phyloP scores from a whole-genome alignment of 2,329 filamentous ascomycete genomes.

The Colletotrichum australisinense region DNA sequence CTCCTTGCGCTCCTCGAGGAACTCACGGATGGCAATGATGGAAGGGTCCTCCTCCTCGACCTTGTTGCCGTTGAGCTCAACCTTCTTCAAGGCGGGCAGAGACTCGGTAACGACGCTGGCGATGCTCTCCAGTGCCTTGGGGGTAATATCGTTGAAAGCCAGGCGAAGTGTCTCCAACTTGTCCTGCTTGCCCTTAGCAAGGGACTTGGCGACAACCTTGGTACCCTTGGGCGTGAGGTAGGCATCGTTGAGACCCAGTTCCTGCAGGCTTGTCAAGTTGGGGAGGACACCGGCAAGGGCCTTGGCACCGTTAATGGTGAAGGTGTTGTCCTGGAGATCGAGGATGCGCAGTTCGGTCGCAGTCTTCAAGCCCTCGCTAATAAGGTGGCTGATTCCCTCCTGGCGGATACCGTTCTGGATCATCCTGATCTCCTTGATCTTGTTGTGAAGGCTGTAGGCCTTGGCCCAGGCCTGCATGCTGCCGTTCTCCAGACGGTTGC shows the following conservation, averaged over 20 bases:
- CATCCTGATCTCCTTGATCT: constrained; percentile 92
- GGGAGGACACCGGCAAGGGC: constrained; percentile 81
- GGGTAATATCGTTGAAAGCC: constrained; percentile 95
- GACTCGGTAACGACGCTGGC: constrained; percentile 73
- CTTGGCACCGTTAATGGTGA: constrained; percentile 82
- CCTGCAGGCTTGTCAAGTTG: constrained; percentile 80
- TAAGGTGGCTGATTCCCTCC: constrained; percentile 86
- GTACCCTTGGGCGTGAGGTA: constrained; percentile 83
- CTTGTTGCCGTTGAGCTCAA: constrained; percentile 97
- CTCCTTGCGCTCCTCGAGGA: constrained; percentile 84
- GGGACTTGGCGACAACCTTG: constrained; percentile 76
- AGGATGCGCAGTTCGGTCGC: constrained; percentile 78
- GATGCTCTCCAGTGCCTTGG: constrained; percentile 78
- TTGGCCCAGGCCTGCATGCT: constrained; percentile 97
- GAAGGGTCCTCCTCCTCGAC: constrained; percentile 87
- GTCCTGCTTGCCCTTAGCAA: constrained; percentile 80
- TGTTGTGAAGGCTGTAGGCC: constrained; percentile 83
- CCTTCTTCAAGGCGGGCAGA: constrained; percentile 81
- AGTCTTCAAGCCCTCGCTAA: constrained; percentile 82
- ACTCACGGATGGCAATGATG: constrained; percentile 74
- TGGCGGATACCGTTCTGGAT: constrained; percentile 97
- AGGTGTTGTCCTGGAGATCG: constrained; percentile 98
- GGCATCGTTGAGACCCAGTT: constrained; percentile 91
- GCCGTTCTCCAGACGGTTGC: constrained; percentile 94
- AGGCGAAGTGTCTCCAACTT: constrained; percentile 85